Base-by-base conservation (phyloP, 2,329 filamentous ascomycete genomes). In the Thelonectria discophora region DNA sequence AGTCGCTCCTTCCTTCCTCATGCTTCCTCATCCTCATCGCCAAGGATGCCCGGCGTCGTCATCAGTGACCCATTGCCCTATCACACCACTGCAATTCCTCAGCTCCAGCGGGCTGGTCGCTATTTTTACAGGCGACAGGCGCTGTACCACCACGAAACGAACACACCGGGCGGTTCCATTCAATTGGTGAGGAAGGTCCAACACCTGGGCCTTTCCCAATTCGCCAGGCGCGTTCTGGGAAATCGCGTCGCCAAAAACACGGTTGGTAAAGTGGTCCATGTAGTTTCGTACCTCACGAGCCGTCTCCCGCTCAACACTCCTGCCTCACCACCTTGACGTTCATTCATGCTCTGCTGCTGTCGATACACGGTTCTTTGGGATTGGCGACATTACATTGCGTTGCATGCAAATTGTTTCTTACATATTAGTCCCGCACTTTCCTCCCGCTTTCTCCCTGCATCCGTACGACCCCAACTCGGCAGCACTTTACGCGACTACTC, bases 221-320 rank as follows among this genome's bases (percentile, higher is more conserved):
- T 64, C 61, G 59, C 57, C 48, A 64, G 63, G 60, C 67, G 72
- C 72, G 72, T 73, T 64, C 65, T 59, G 55, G 53, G 42, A 62
- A 64, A 65, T 64, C 72, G 71, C 70, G 70, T 73, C 67, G 63
- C 62, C 67, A 65, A 71, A 73, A 73, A 73, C 69, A 65, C 69
- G 69, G 58, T 63, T 45, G 11, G 46, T 58, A 63, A 69, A 69
- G 65, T 69, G 66, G 65, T 20, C 64, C 59, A 58, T 58, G 64
- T 64, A 53, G 56, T 60, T 48, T 21, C 21, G 47, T 60, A 42
- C 58, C 58, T 24, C 40, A 30, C 37, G 21, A 17, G 18, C 48
- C 24, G 32, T 47, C 45, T 59, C 57, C 57, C 43, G n/a, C 43
- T 49, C 50, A 27, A 55, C 50, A 49, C 18, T 30, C 27, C 27